These are phyloP conservation scores for Botrytis tulipae DNA, from an alignment of 2,329 filamentous ascomycete species.

Conservation along the genomic window DNA sequence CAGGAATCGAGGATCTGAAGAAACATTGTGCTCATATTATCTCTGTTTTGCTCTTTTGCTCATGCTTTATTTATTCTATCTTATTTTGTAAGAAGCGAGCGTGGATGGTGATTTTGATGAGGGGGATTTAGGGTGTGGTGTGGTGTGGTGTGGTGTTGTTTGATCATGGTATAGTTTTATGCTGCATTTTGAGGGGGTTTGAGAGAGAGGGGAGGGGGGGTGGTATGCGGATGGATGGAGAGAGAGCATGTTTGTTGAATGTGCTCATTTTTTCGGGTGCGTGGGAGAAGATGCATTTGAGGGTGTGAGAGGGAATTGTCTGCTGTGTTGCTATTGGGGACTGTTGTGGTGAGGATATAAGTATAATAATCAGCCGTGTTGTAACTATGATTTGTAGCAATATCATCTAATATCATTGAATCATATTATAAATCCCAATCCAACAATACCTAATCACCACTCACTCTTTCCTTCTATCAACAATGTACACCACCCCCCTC, in stretches of 20 bases:
- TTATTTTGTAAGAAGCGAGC: too few species aligned
- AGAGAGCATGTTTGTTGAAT: background rate
- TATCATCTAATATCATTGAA: background rate
- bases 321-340: background rate
- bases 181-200: background rate
- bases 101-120: background rate
- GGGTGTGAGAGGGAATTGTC: background rate
- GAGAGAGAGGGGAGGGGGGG: background rate
- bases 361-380: background rate
- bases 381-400: background rate
- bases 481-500: slow-evolving; percentile 20
- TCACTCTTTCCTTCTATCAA: background rate
- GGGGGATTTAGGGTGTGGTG: background rate
- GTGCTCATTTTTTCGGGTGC: background rate
- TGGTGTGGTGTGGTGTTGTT: background rate
- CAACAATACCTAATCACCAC: background rate
- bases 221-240: background rate
- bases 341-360: background rate
- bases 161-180: background rate
- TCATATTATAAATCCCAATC: background rate
- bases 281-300: background rate
- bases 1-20: fast-evolving
- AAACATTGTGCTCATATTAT: background rate
- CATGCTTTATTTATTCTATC: background rate
- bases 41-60: background rate